phyloP scores from a whole-genome alignment of 768 basidiomycete genomes.

The Leucogyrophana mollusca region DNA sequence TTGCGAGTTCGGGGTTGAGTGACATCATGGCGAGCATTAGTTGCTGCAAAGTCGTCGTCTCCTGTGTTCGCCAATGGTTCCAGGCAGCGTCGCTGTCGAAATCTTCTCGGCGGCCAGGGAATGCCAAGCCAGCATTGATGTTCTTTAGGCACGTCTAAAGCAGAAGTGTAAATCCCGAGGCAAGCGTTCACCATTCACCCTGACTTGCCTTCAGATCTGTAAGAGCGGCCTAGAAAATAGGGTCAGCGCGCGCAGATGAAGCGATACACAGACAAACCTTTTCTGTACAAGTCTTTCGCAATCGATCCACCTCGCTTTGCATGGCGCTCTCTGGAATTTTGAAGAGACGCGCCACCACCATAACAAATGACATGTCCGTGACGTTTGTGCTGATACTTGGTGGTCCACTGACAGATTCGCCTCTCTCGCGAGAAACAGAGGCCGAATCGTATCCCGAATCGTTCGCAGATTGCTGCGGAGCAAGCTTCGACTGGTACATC shows the following conservation, averaged over 20 bases:
- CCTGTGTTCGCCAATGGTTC: slow-evolving; percentile 78
- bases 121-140: slow-evolving; percentile 78
- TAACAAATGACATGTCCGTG: slow-evolving; percentile 77
- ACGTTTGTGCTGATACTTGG: slow-evolving; percentile 45
- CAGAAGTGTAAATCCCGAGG: neutral
- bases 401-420: slow-evolving; percentile 43
- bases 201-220: slow-evolving; percentile 75
- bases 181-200: neutral
- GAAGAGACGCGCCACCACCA: slow-evolving; percentile 69
- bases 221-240: slow-evolving; percentile 64
- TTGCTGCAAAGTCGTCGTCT: slow-evolving; percentile 83
- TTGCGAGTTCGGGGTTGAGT: slow-evolving; percentile 83
- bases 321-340: slow-evolving; percentile 67
- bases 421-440: slow-evolving; percentile 54
- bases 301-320: slow-evolving; percentile 70
- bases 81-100: slow-evolving; percentile 83
- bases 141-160: slow-evolving; percentile 85
- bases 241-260: slow-evolving; percentile 3
- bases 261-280: slow-evolving; percentile 47
- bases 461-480: slow-evolving; percentile 54
- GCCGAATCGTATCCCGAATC: slow-evolving; percentile 70
- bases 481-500: slow-evolving; percentile 78
- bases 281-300: slow-evolving; percentile 68
- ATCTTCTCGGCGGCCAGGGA: slow-evolving; percentile 85
- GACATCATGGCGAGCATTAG: slow-evolving; percentile 86